Conservation (phyloP, 345 rosid species). For the Lepidium aucheri region DNA sequence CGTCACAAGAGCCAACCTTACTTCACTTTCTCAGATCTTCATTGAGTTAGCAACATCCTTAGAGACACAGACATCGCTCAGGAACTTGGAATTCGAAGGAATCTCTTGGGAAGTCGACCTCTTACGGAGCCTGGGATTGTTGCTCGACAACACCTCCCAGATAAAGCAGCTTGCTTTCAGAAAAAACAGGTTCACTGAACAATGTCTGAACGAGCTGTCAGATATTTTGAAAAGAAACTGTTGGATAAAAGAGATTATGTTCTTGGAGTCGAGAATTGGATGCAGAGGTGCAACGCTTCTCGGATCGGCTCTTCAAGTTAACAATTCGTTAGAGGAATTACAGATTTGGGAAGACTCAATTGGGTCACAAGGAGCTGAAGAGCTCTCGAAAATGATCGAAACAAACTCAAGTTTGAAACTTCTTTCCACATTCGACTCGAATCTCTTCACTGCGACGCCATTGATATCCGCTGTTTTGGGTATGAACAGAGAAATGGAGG, state of each 20-base stretch:
- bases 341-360: constrained; percentile 97
- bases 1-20: constrained; percentile 35
- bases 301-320: constrained; percentile 60
- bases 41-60: constrained; percentile 39
- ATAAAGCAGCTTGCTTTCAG: constrained; percentile 58
- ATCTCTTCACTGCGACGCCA: constrained; percentile 60
- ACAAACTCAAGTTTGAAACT: constrained; percentile 64
- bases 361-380: constrained; percentile 88
- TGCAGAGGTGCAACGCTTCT: constrained; percentile 50
- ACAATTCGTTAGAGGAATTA: constrained; percentile 71
- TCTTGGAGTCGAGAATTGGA: constrained; percentile 51
- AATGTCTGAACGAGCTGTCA: constrained; percentile 51
- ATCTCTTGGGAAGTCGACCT: constrained; percentile 62
- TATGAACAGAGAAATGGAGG: constrained; percentile 72
- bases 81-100: constrained; percentile 57
- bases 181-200: constrained; percentile 43
- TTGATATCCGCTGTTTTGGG: constrained; percentile 82
- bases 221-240: constrained; percentile 46
- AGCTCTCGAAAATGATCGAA: constrained; percentile 91
- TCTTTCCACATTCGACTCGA: constrained; percentile 70
- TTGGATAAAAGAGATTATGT: constrained; percentile 52
- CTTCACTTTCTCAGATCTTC: constrained; percentile 45
- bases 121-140: constrained; percentile 38
- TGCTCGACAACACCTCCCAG: constrained; percentile 47
- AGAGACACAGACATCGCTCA: constrained; percentile 34